These are phyloP conservation scores for Sphagnum magellanicum DNA, from an alignment of 228 moss, liverwort and hornwort genomes.

Conservation along the genomic window DNA sequence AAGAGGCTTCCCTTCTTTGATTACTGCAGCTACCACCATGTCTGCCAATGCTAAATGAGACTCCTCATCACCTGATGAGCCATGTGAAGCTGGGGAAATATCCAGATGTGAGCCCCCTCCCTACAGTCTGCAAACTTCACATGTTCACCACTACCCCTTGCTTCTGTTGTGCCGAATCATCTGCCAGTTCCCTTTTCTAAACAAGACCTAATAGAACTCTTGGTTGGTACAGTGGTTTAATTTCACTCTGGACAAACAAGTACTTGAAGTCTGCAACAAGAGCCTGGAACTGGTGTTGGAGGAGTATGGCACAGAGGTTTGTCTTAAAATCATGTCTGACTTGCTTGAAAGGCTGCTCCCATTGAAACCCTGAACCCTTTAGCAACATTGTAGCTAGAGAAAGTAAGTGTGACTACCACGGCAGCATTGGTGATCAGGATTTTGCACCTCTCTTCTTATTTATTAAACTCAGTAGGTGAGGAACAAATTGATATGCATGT, in stretches of 20 bases:
- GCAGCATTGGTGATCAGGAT: too few relatives aligned
- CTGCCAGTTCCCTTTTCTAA: too few relatives aligned
- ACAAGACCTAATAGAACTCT: too few relatives aligned
- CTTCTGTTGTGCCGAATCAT: too few relatives aligned
- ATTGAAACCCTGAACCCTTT: not conserved
- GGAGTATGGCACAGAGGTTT: constrained; percentile 72
- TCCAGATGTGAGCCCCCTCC: constrained; percentile 44
- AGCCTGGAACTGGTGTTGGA: constrained; percentile 61
- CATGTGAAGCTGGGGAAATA: constrained; percentile 78
- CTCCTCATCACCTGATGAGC: constrained; percentile 27
- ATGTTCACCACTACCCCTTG: not conserved
- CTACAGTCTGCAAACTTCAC: not conserved
- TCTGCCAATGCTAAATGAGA: constrained; percentile 50
- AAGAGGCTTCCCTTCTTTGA: too few relatives aligned
- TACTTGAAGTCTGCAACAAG: constrained; percentile 65
- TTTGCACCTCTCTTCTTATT: too few relatives aligned
- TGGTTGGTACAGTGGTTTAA: constrained; percentile 59
- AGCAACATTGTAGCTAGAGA: too few relatives aligned
- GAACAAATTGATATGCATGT: too few relatives aligned
- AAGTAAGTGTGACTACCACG: too few relatives aligned
- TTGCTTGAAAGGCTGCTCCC: not conserved
- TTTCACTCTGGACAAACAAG: constrained; percentile 53
- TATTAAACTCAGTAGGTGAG: too few relatives aligned
- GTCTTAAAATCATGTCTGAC: not conserved
- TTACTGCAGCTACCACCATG: constrained; percentile 69